phyloP scores from a whole-genome alignment of 176 grass and related monocot genomes.

The Hordeum marinum region DNA sequence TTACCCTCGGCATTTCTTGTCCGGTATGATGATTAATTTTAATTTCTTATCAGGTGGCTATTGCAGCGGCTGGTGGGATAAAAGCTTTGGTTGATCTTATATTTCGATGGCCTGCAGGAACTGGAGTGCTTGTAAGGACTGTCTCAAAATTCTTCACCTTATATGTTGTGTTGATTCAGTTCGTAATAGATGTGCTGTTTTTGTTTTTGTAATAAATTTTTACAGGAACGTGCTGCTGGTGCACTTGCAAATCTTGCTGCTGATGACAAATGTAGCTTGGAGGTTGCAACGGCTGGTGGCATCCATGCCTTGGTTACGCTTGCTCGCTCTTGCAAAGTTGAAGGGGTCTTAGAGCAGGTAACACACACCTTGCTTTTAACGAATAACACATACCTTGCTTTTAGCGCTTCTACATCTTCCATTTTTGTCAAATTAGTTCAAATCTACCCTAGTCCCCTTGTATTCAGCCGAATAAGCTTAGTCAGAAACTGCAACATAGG shows the following conservation, averaged over 20 bases:
- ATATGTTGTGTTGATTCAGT: not conserved
- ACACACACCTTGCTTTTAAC: not conserved
- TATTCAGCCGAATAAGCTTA: not conserved
- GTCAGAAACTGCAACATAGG: not conserved
- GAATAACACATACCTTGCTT: not conserved
- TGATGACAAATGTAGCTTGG: conserved; percentile 98
- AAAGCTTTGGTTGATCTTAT: conserved; percentile 92
- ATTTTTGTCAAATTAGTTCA: not conserved
- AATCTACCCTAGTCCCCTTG: conserved; percentile 1
- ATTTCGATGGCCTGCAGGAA: conserved; percentile 80
- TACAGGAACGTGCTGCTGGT: conserved; percentile 93
- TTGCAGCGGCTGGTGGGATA: conserved; percentile 70
- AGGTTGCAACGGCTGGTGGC: conserved; percentile 89
- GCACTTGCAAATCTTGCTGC: conserved; percentile 97
- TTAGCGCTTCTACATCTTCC: not conserved
- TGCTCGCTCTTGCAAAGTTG: conserved; percentile 84
- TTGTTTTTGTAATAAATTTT: conserved; percentile 14
- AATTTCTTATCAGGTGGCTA: conserved; percentile 58
- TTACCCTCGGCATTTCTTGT: not conserved
- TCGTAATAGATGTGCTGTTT: not conserved
- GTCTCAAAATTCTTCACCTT: not conserved
- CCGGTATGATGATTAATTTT: conserved; percentile 11
- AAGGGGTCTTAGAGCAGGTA: conserved; percentile 95
- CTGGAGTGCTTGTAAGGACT: conserved; percentile 82
- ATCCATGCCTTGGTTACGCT: conserved; percentile 90